phyloP scores from a whole-genome alignment of 768 basidiomycete species.

The Udeniomyces megalosporus region DNA sequence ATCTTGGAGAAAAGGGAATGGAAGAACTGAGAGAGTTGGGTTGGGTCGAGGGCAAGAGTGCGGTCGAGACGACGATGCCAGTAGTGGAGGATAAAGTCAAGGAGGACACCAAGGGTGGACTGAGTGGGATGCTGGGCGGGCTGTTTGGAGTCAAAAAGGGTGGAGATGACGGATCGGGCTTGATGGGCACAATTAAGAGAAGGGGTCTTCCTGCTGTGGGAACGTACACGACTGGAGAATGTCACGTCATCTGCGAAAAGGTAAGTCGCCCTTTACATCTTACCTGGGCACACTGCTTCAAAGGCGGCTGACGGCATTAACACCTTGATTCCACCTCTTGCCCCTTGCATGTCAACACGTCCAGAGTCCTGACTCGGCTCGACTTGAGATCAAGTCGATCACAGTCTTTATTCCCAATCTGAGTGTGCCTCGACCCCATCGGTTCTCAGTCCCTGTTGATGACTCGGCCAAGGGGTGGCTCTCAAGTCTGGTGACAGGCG shows the following conservation, averaged over 20 bases:
- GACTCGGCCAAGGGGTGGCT: too few relatives aligned
- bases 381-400: background rate
- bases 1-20: background rate
- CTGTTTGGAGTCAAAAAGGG: background rate
- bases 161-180: background rate
- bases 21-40: background rate
- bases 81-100: background rate
- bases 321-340: too few relatives aligned
- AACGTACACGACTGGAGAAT: conserved; percentile 11
- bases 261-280: background rate
- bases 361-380: background rate
- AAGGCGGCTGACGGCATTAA: too few relatives aligned
- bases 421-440: background rate
- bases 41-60: background rate
- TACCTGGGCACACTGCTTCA: too few relatives aligned
- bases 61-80: background rate
- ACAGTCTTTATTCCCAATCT: background rate
- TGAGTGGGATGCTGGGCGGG: background rate
- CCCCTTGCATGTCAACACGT: background rate
- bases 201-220: conserved; percentile 2
- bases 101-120: background rate
- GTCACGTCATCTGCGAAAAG: conserved; percentile 12
- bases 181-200: background rate
- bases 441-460: conserved; percentile 3
- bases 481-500: too few relatives aligned